Conservation (phyloP, 192 early-diverging fungal species). For the Phycomyces blakesleeanus region DNA sequence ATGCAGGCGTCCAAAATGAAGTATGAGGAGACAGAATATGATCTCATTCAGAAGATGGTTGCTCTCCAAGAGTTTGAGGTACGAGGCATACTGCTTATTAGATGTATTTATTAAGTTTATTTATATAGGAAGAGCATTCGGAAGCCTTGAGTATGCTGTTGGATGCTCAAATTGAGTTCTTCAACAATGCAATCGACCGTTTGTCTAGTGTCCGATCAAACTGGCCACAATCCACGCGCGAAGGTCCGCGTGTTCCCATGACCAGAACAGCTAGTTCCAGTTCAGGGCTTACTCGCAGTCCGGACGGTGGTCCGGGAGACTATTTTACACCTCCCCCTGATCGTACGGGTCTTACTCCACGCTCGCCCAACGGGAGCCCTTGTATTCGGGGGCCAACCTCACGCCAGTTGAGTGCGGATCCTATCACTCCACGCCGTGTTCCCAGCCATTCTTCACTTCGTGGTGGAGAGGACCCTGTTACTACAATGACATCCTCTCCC, state of each 20-base stretch:
- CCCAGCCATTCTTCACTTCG: constrained; percentile 2
- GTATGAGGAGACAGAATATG: constrained; percentile 89
- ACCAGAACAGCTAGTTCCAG: not conserved
- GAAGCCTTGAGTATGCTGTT: constrained; percentile 1
- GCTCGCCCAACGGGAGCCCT: not conserved
- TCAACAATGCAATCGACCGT: not conserved
- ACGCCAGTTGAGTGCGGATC: not conserved
- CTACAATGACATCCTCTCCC: not conserved
- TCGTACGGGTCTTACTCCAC: not conserved
- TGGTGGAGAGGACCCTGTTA: not conserved
- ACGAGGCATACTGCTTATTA: constrained; percentile 21
- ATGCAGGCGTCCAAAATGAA: constrained; percentile 84
- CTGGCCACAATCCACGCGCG: not conserved
- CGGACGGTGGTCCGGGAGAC: not conserved
- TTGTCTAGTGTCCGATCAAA: not conserved
- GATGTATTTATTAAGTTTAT: not conserved
- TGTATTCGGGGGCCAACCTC: not conserved
- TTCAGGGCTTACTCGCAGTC: not conserved
- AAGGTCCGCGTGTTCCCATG: not conserved
- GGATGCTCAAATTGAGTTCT: constrained; percentile 6
- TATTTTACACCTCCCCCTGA: not conserved
- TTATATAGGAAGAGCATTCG: constrained; percentile 14
- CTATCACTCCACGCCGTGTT: not conserved
- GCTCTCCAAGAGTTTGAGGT: constrained; percentile 82
- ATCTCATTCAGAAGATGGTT: constrained; percentile 76